Evolutionary conservation across 345 rosid genomes (phyloP), one percentile per base, ranked within the genome.

Genomic region (Conringia planisiliqua): DNA sequence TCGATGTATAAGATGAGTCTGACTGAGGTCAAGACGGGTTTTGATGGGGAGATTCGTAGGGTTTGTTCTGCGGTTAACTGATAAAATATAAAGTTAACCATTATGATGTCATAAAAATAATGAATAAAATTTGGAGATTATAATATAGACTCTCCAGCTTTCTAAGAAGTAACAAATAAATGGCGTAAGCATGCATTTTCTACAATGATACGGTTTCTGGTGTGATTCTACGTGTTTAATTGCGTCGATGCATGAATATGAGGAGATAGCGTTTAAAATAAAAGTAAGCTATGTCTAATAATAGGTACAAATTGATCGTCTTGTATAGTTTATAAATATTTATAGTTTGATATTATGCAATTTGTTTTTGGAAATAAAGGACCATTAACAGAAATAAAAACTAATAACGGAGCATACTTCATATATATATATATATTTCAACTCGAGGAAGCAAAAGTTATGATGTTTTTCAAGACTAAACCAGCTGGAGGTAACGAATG

Each of bases 1-100:
- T 84, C 87, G 10, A 84, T 84, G 87, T 68, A 44, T 5, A 84
- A 82, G 66, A 82, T 84, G 83, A 77, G 87, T 26, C 68, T 65
- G 11, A 81, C 75, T 48, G 83, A 66, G 6, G 79, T 84, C 5
- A 84, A 84, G 63, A 81, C 85, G 0, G 82, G 83, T 0, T 42
- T 80, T 0, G 39, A 51, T 9, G 85, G 87, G 13, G 87, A 84
- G 76, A 84, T 84, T 77, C 80, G 85, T 17, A 76, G 62, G 36
- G 44, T 79, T 18, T 82, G 87, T 24, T 77, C 83, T 35, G 83
- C 79, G 1, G 58, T 79, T 30, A 84, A 79, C 3, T 81, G 6
- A 73, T 32, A 24, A 29, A 30, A 27, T 13, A 72, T 29, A 72
- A 48, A 39, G 5, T 3, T 38, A 72, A 29, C 36, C 4, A 50